Evolutionary conservation across 345 rosid genomes (phyloP).

Genomic region (Sapria himalayana): DNA sequence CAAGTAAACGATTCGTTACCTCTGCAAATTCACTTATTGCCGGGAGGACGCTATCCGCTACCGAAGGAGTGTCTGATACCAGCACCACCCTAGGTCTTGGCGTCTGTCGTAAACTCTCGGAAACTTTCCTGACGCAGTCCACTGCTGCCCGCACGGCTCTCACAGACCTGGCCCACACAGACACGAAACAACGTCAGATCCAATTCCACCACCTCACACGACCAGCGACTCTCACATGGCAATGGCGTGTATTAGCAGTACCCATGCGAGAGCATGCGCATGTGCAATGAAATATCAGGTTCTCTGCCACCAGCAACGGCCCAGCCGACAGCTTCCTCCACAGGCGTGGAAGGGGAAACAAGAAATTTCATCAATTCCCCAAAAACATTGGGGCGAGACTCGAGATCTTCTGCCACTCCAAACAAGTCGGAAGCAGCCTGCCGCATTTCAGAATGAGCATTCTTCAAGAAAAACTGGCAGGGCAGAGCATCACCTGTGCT

Average conservation of each 20-base stretch:
- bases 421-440: constrained; percentile 45
- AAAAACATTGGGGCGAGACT: constrained; percentile 52
- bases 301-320: constrained; percentile 34
- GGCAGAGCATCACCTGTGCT: constrained; percentile 91
- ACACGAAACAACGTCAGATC: too few relatives aligned
- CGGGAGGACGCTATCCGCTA: constrained; percentile 25
- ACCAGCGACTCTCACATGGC: too few relatives aligned
- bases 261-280: constrained; percentile 85
- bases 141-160: constrained; percentile 58
- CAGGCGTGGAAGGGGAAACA: constrained; percentile 62
- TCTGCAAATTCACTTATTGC: constrained; percentile 53
- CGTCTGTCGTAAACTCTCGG: constrained; percentile 14
- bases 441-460: constrained; percentile 64
- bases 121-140: constrained; percentile 42
- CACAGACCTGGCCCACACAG: constrained; percentile 66
- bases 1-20: too few relatives aligned
- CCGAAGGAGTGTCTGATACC: constrained; percentile 75
- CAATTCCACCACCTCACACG: too few relatives aligned
- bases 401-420: constrained; percentile 38
- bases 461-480: constrained; percentile 84
- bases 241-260: constrained; percentile 13
- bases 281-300: constrained; percentile 82
- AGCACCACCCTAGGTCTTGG: constrained; percentile 51
- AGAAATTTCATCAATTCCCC: constrained; percentile 82
- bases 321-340: constrained; percentile 62